Conservation (phyloP, 768 basidiomycete species). For the Collybiopsis confluens region DNA sequence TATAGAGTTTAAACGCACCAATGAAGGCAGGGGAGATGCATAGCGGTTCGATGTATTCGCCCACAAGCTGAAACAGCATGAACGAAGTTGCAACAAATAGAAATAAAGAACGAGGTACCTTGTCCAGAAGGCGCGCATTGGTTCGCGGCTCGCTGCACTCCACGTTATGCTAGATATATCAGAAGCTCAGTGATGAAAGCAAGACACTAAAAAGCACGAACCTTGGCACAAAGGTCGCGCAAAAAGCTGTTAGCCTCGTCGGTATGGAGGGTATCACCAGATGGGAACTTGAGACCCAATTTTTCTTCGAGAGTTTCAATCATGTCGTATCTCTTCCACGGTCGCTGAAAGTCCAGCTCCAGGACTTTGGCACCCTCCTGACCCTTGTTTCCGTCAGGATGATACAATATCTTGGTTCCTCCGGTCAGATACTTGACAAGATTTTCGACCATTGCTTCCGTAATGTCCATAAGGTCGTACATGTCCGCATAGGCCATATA, state of each 20-base stretch:
- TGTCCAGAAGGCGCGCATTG: conserved; percentile 91
- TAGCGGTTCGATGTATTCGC: conserved; percentile 95
- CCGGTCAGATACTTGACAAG: conserved; percentile 84
- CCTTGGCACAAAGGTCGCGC: conserved; percentile 80
- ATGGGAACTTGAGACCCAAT: conserved; percentile 86
- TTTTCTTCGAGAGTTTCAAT: conserved; percentile 94
- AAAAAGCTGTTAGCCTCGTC: conserved; percentile 87
- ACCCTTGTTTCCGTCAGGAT: conserved; percentile 91
- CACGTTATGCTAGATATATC: conserved; percentile 71
- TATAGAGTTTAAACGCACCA: conserved; percentile 43
- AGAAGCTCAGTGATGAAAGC: neutral
- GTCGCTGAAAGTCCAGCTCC: conserved; percentile 82
- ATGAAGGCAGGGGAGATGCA: conserved; percentile 98
- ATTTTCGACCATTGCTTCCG: conserved; percentile 85
- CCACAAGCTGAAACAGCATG: conserved; percentile 66
- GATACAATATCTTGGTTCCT: conserved; percentile 79
- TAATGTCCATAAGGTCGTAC: conserved; percentile 98
- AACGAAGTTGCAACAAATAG: neutral
- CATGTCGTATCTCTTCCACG: conserved; percentile 99
- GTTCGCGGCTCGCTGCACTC: conserved; percentile 96
- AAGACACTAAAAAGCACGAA: conserved; percentile 22
- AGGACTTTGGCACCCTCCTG: conserved; percentile 57
- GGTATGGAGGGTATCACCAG: conserved; percentile 85
- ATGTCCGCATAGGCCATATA: conserved; percentile 99
- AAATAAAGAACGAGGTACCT: conserved; percentile 40